Evolutionary conservation across 1,284 basidiomycete genomes (phyloP), one percentile per base, ranked within the genome.

Genomic region (Tilletia caries): DNA sequence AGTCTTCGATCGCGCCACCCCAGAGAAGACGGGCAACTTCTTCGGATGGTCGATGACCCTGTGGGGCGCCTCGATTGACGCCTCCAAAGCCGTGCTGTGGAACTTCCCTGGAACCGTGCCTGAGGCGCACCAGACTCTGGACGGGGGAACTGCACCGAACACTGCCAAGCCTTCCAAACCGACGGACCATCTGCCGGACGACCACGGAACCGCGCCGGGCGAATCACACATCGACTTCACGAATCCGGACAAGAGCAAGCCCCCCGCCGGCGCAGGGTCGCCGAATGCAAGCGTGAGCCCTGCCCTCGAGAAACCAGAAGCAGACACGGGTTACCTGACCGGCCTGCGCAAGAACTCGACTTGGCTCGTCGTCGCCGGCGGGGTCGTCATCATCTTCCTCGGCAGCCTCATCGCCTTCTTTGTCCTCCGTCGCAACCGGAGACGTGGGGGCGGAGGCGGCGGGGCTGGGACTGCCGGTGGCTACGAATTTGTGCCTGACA

Each of bases 21-120:
- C 89, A 37, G 85, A 86, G 5, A 70, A 72, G 69, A 76, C 79
- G 37, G 96, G 96, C 64, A 87, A 87, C 13, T 93, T 99, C 86
- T 86, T 92, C 58, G 91, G 91, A 18, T 99, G 95, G 95, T 89
- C 89, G 66, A 90, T 98, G 86, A 89, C 91, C 72, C 87, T 99
- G 29, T 99, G 94, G 93, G 96, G 96, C 34, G 90, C 91, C n/a
- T 86, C 89, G 20, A 87, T 91, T 65, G 93, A 98, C 82, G 84
- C 92, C 0, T 81, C 86, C 6, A 87, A 89, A 68, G 89, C 90
- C 8, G 87, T 68, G 34, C 65, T 75, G 29, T 83, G 81, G 81
- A 77, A 77, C 69, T 83, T 82, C 71, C 81, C 81, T 15, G 67
- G 71, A 27, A 75, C 75, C 67, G 73, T 73, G 52, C 65, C 76